phyloP scores from a whole-genome alignment of 1,284 basidiomycete species.

The Uromyces viciae-fabae region DNA sequence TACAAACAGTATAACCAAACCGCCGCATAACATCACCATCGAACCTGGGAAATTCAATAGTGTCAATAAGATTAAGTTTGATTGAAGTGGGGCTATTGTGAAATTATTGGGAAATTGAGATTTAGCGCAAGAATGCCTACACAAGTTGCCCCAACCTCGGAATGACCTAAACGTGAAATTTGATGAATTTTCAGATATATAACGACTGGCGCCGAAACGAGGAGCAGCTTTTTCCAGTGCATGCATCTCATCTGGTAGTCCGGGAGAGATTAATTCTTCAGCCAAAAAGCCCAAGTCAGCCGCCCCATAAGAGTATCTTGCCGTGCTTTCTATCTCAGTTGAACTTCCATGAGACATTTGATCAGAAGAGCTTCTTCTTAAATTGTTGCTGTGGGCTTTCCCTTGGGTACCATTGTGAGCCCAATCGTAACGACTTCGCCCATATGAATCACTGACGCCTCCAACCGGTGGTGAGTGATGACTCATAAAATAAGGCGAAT shows the following conservation, averaged over 20 bases:
- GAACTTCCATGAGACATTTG: not conserved
- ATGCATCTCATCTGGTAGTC: conserved; percentile 34
- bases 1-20: conserved; percentile 36
- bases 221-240: conserved; percentile 19
- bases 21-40: conserved; percentile 4
- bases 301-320: conserved; percentile 18
- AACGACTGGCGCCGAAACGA: conserved; percentile 30
- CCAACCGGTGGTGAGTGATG: conserved; percentile 5
- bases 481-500: conserved; percentile 22
- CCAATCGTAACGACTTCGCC: conserved; percentile 31
- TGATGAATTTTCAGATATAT: conserved; percentile 14
- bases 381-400: not conserved
- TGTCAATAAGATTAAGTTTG: not conserved
- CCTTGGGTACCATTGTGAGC: not conserved
- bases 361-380: not conserved
- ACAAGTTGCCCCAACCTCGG: conserved; percentile 35
- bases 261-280: conserved; percentile 38
- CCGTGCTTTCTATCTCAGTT: conserved; percentile 2
- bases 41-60: not conserved
- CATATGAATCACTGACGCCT: conserved; percentile 1
- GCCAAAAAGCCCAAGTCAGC: conserved; percentile 24
- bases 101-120: not conserved
- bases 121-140: not conserved
- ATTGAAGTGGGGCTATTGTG: not conserved
- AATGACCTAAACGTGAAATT: conserved; percentile 13